Base-by-base conservation (phyloP, 805 yeast genomes). In the Clavispora phyllophila region DNA sequence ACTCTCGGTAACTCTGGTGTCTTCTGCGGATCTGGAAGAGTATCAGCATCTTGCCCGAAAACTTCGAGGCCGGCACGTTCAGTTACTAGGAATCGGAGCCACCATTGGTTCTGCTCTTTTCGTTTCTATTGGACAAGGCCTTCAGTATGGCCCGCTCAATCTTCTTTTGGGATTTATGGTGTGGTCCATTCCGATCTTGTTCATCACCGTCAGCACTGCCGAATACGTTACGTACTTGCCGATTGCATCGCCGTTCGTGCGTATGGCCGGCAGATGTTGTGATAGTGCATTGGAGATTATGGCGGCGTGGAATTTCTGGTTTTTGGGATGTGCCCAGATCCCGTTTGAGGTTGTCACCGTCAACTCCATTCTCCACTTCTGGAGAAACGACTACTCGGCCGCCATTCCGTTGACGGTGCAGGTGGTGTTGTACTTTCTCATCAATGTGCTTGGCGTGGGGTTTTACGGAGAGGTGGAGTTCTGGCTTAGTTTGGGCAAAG, bases 341-440 rank as follows among this genome's bases (percentile, higher is more conserved):
- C 96, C 96, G 2, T 85, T 82, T 54, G 96, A 88, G 63, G 81
- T 87, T 41, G 84, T 84, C 7, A 84, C 89, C 6, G 90, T 84
- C 8, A 84, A 86, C 51, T 75, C 87, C 12, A 80, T 87, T 54
- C 72, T 87, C 37, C 89, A 87, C 56, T 87, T 72, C 55, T 87
- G 96, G 96, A 70, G 86, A 46, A 80, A 78, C 48, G 90, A 81
- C 52, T 86, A 79, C 58, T 73, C 81, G 1, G 83, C 91, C 0
- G 95, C 82, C 0, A 82, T 78, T 15, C 76, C 89, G 2, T 67
- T 87, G 46, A 73, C 76, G 0, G 72, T 87, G 2, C 90, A 84
- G 59, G 71, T 82, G 17, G 78, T 73, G 2, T 57, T 86, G 15
- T 84, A 86, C 55, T 66, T 83, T 20, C 20, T 75, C 23, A 77